These are phyloP conservation scores for Ascosphaera aggregata DNA, from an alignment of 2,329 filamentous ascomycete genomes.

Conservation along the genomic window DNA sequence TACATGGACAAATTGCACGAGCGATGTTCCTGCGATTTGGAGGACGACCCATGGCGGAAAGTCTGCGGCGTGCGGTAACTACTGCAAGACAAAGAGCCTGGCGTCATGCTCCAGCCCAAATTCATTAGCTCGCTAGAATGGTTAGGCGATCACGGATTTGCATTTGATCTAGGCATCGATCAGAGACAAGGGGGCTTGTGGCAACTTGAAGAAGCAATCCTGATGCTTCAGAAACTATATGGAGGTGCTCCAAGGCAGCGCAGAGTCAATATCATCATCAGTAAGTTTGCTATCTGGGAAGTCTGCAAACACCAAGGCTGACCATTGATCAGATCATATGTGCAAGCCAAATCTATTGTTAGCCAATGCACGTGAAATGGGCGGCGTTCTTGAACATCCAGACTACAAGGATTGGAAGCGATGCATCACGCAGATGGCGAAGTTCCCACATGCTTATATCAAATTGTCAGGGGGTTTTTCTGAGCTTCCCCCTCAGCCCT, in stretches of 20 bases:
- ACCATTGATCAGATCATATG: constrained; percentile 75
- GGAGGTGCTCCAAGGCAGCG: constrained; percentile 18
- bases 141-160: constrained; percentile 37
- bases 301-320: too few relatives aligned
- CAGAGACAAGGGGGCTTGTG: constrained; percentile 49
- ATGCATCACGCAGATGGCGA: constrained; percentile 43
- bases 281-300: constrained; percentile 13
- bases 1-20: constrained; percentile 42
- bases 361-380: constrained; percentile 16
- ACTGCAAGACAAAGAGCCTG: constrained; percentile 49
- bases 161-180: constrained; percentile 72
- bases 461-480: constrained; percentile 77
- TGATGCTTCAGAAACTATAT: constrained; percentile 46
- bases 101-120: constrained; percentile 36
- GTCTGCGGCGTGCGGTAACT: constrained; percentile 66
- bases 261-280: constrained; percentile 42
- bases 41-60: constrained; percentile 33
- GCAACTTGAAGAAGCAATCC: constrained; percentile 47
- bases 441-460: constrained; percentile 48
- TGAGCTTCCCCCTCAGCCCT: constrained; percentile 37
- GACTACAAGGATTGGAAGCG: constrained; percentile 46
- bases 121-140: constrained; percentile 45
- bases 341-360: constrained; percentile 64
- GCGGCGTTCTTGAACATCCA: constrained; percentile 18
- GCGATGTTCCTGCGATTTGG: constrained; percentile 26